Percentiles rank a stretch among this genome's conserved stretches.
These are phyloP conservation scores for Coniferiporia weirii DNA, from an alignment of 1,284 basidiomycete genomes.

Conservation along the genomic window DNA sequence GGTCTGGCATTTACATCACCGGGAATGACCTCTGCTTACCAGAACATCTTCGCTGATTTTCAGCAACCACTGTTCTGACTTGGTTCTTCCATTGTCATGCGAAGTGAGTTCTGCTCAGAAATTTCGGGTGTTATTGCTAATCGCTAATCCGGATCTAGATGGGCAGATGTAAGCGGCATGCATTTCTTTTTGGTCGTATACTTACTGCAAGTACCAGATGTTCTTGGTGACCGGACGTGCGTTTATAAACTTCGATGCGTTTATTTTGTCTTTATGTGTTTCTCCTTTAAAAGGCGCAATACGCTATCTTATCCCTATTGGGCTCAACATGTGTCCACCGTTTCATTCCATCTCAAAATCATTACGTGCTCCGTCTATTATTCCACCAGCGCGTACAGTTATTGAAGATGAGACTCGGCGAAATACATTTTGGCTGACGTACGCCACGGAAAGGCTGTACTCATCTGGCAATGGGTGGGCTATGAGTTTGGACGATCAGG, in stretches of 20 bases:
- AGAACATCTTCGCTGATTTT: background rate
- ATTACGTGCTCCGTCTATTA: constrained; percentile 48
- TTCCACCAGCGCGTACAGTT: constrained; percentile 51
- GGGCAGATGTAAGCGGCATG: constrained; percentile 13
- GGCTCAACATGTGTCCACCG: constrained; percentile 62
- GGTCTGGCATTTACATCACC: constrained; percentile 31
- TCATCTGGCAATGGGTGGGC: constrained; percentile 68
- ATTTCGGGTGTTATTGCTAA: background rate
- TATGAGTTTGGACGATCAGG: constrained; percentile 62
- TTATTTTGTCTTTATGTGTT: too few species aligned
- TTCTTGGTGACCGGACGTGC: constrained; percentile 49
- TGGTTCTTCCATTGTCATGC: constrained; percentile 74
- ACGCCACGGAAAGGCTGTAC: constrained; percentile 59
- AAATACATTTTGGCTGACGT: constrained; percentile 70
- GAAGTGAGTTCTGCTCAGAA: constrained; percentile 36
- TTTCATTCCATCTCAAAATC: constrained; percentile 57
- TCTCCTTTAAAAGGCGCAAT: constrained; percentile 30
- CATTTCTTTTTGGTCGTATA: constrained; percentile 12
- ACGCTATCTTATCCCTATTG: constrained; percentile 57
- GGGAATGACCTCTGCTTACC: background rate
- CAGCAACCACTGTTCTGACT: constrained; percentile 56
- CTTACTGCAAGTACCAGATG: constrained; percentile 36
- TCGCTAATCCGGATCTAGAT: background rate
- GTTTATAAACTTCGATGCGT: too few species aligned
- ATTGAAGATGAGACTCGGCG: constrained; percentile 66